These are phyloP conservation scores for Phlebopus sp. DNA, from an alignment of 1,284 basidiomycete genomes.

Conservation along the genomic window DNA sequence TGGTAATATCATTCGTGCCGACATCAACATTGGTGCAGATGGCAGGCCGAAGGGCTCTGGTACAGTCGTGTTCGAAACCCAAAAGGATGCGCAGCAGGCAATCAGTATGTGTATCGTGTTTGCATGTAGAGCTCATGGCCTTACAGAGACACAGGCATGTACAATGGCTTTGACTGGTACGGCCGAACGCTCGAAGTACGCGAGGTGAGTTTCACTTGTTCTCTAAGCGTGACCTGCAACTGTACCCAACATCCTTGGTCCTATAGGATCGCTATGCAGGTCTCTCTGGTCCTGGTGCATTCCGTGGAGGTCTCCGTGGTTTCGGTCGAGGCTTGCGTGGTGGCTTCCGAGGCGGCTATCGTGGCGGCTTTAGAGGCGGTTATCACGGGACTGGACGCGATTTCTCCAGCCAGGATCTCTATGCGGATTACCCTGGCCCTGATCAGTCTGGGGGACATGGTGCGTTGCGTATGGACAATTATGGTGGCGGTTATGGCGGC, in stretches of 20 bases:
- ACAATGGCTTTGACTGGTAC: slow-evolving; percentile 93
- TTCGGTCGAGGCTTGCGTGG: slow-evolving; percentile 42
- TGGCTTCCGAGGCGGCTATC: slow-evolving; percentile 58
- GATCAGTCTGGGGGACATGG: slow-evolving; percentile 56
- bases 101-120: slow-evolving; percentile 61
- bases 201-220: slow-evolving; percentile 57
- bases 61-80: slow-evolving; percentile 91
- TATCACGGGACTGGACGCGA: slow-evolving; percentile 61
- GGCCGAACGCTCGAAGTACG: slow-evolving; percentile 90
- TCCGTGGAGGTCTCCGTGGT: slow-evolving; percentile 61
- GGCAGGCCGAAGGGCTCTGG: slow-evolving; percentile 93
- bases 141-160: slow-evolving; percentile 64
- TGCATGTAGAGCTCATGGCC: slow-evolving; percentile 5
- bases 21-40: slow-evolving; percentile 90
- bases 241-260: slow-evolving; percentile 8
- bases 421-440: slow-evolving; percentile 79
- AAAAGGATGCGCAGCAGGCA: slow-evolving; percentile 88
- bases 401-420: slow-evolving; percentile 76
- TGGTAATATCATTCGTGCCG: slow-evolving; percentile 91
- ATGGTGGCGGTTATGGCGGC: slow-evolving; percentile 32
- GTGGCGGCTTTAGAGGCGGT: slow-evolving; percentile 53
- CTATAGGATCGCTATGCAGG: slow-evolving; percentile 84
- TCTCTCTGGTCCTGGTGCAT: slow-evolving; percentile 63
- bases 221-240: not conserved
- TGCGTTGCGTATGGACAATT: slow-evolving; percentile 50